Evolutionary conservation across 306 rosid genomes (phyloP).

Genomic region (Corylus avellana): DNA sequence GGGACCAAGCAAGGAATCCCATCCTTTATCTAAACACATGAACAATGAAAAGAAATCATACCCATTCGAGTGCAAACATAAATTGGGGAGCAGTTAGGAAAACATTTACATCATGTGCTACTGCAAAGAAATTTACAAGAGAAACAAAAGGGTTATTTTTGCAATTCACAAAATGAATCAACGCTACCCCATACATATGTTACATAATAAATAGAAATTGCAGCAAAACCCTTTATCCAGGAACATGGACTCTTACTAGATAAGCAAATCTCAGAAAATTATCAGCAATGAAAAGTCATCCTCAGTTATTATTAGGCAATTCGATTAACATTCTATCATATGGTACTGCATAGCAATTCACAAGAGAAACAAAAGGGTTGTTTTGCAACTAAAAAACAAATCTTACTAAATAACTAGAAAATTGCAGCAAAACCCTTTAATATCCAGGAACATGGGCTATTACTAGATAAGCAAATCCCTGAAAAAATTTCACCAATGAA

Average conservation of each 20-base stretch:
- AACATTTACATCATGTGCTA: not conserved
- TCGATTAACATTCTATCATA: not conserved
- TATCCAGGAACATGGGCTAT: slow-evolving; percentile 7
- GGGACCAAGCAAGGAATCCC: slow-evolving; percentile 89
- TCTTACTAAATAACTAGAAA: not conserved
- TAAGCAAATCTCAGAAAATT: not conserved
- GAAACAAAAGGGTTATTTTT: not conserved
- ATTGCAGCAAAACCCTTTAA: not conserved
- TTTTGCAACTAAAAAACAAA: not conserved
- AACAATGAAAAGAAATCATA: slow-evolving; percentile 15
- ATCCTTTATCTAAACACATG: slow-evolving; percentile 55
- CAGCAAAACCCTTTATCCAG: not conserved
- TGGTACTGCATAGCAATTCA: not conserved
- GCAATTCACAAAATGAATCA: not conserved
- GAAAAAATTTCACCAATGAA: not conserved
- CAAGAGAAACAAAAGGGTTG: not conserved
- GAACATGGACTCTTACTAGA: not conserved
- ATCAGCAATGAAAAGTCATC: slow-evolving; percentile 1
- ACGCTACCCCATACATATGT: not conserved
- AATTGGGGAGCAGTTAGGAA: not conserved
- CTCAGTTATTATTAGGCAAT: not conserved
- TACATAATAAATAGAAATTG: not conserved
- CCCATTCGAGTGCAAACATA: not conserved
- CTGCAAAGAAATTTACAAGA: not conserved
- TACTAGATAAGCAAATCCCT: not conserved